Base-by-base conservation (phyloP, 768 basidiomycete species). In the Cystobasidium ongulense region DNA sequence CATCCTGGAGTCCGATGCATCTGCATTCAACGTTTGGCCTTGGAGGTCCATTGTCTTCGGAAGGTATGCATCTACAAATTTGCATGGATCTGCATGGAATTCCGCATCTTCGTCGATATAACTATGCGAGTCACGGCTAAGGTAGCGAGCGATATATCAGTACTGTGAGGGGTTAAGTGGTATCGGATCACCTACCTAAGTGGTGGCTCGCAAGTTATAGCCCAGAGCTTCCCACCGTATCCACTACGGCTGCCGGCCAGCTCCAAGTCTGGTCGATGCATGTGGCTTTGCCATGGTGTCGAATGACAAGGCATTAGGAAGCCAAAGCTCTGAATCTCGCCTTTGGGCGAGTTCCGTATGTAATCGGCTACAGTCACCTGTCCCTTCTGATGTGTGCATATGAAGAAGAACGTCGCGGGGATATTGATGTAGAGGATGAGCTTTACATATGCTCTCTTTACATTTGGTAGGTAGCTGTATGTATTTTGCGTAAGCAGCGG, bases 241-340 rank as follows among this genome's bases (percentile, higher is more conserved):
- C 36, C 68, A n/a, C 59, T 74, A 0, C 43, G 67, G 23, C 15
- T 54, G 0, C 23, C 39, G 17, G 76, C 76, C 15, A 82, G 79
- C 25, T 86, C 86, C 10, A 91, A 84, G 62, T 89, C 85, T 29
- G 83, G 82, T 23, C 87, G 84, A 80, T 98, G 96, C 8, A 98
- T 80, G 80, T 92, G 89, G 1, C 92, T 87, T 78, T 91, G 89
- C 82, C 90, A 92, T 4, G 95, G 95, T 0, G 90, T 91, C 25
- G 94, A 96, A 82, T 99, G 95, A 76, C 96, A 99, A 11, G 96
- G 95, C 90, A 92, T 94, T 25, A 97, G 81, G 78, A 92, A 88
- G 0, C 90, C 92, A 25, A 95, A 82, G 23, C 85, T 83, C 4
- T 76, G 76, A 29, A 89, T 82, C 23, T 87, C 83, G 8, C 82